phyloP scores from a whole-genome alignment of 176 grass and related monocot genomes.

The Ensete glaucum region DNA sequence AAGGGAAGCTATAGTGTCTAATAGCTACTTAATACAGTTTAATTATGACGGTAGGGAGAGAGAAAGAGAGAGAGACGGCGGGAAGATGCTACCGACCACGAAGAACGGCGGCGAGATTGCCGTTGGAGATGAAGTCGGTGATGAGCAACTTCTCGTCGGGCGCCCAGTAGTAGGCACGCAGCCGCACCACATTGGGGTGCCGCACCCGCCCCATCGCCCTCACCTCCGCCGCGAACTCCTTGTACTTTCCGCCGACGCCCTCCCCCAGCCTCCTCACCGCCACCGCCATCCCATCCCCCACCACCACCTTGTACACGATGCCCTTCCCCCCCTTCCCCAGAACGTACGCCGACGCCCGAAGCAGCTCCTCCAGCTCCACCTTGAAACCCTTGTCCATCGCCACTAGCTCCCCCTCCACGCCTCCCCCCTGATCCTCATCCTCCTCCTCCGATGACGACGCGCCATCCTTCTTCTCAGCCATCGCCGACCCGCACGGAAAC shows the following conservation, averaged over 20 bases:
- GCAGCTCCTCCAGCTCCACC: constrained; percentile 79
- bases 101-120: constrained; percentile 71
- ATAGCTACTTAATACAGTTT: too few species aligned
- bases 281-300: constrained; percentile 60
- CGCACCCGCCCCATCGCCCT: constrained; percentile 45
- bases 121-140: constrained; percentile 92
- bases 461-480: constrained; percentile 6
- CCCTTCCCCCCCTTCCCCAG: constrained; percentile 83
- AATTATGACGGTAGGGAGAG: too few species aligned
- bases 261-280: constrained; percentile 59
- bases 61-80: too few species aligned
- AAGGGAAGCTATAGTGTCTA: too few species aligned
- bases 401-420: constrained; percentile 53
- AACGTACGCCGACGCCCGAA: constrained; percentile 82
- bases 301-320: constrained; percentile 96
- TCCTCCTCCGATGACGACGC: constrained; percentile 1
- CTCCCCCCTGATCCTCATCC: not conserved
- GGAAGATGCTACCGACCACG: constrained; percentile 20
- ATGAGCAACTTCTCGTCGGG: constrained; percentile 89
- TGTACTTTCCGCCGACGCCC: constrained; percentile 30
- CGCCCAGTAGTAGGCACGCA: constrained; percentile 93
- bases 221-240: constrained; percentile 79
- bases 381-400: constrained; percentile 71
- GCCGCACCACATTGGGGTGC: constrained; percentile 75
- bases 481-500: constrained; percentile 20